Evolutionary conservation across 1,139 yeast species (phyloP), one percentile per base, ranked within the genome.

Genomic region (Pneumocystis canis): DNA sequence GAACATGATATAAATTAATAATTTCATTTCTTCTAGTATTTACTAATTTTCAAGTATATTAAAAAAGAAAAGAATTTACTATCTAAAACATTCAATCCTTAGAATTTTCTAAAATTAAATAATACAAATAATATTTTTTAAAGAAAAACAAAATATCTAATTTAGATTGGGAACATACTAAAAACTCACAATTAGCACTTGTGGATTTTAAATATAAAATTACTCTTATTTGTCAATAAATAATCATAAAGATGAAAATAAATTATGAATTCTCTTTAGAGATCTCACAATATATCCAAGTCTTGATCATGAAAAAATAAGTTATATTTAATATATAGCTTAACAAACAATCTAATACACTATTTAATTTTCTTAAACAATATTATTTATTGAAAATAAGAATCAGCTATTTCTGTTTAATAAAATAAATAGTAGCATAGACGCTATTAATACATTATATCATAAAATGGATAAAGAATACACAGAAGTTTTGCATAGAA

Each of bases 301-400:
- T 86, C 6, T 28, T 47, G 25, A 25, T 3, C 9, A 47, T 47
- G 11, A 80, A 30, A 28, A 33, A 20, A 11, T 18, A 35, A 60
- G 9, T 59, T 6, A 5, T 25, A 20, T 32, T 28, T 32, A 37
- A 18, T 18, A 33, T 9, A 58, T 47, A 35, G 33, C 25, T 9
- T 62, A 70, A 89, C 97, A 0, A 77, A 86, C 0, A 96, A 89
- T 72, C 79, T 77, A 28, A 89, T 90, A 66, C 96, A 96, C 4
- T 97, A 90, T 71, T 85, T 94, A 53, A 78, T 87, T 9, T 90
- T 97, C 97, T 76, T 90, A 65, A 79, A 81, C 63, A 83, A 84
- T 68, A 96, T 95, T 0, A 80, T 83, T 40, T 0, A 82, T 88
- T 64, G 97, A 94, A 4, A 80, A 94, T 28, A 97, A 97, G 0